Evolutionary conservation across 2,329 filamentous ascomycete species (phyloP), one percentile per base, ranked within the genome.

Genomic region (Incumbomyces lentus): DNA sequence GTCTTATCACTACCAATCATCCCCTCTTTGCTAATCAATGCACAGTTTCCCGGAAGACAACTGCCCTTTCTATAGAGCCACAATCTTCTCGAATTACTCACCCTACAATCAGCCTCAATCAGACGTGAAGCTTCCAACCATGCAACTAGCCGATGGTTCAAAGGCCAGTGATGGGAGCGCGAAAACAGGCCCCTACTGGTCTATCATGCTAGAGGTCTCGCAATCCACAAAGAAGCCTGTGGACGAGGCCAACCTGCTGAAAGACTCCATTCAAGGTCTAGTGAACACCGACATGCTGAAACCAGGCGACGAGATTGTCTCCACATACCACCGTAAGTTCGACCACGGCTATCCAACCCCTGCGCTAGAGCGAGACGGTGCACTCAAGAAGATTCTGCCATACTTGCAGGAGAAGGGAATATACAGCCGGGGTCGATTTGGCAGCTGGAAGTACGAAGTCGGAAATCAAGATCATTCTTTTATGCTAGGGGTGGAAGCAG

Each of bases 71-170:
- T 98, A 98, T 78, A 86, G 92, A 59, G 92, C 92, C 62, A 98
- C 92, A 63, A 96, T 98, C 73, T 98, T 98, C 80, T 96, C 90
- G 70, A 98, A 98, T 79, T 98, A 98, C 78, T 96, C 92, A 17
- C 92, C 90, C 44, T 82, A 94, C 79, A 98, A 98, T 76, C 92
- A 96, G 73, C 92, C 92, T 30, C 73, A 85, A 56, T 74, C 80
- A 49, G 81, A 82, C 48, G 82, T 76, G 63, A 92, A 94, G 76
- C 80, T 98, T 47, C 79, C 88, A 33, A 96, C 92, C 17, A 71
- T 87, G 58, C 84, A 89, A 66, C 76, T 89, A 35, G 92, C 84
- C 48, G 77, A 95, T 60, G 92, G 92, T 65, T 84, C 81, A 68
- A 86, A 87, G 72, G 78, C 88, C 48, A 68, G 74, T 52, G 85